Base-by-base conservation (phyloP, 2,329 filamentous ascomycete genomes). In the Erysiphe pulchra region DNA sequence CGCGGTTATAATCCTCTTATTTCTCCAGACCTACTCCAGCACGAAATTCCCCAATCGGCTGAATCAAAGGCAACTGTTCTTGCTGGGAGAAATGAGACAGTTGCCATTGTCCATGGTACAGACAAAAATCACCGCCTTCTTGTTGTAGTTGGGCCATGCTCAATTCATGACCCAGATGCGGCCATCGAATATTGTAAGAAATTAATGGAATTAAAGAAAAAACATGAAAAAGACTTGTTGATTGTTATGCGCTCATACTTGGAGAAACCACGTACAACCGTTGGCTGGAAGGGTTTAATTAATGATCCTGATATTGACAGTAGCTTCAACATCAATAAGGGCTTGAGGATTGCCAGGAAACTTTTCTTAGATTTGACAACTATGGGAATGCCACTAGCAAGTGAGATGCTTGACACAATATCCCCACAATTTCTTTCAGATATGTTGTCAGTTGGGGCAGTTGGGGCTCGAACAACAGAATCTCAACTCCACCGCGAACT, bases 271-370 rank as follows among this genome's bases (percentile, higher is more conserved):
- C 77, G 90, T 52, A 98, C 90, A 28, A 98, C 90, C 0, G 84
- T 98, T 28, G 90, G 90, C 54, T 98, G 90, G 90, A 98, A 98
- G 68, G 90, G 90, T 44, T 68, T 98, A 55, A 92, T 98, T 67
- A 95, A 98, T 61, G 90, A 98, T 63, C 90, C 90, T 1, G 87
- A 95, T 58, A 92, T 98, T 59, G 86, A 95, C 63, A 87, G 93
- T 62, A 90, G 80, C 63, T 95, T 93, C 79, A 77, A 94, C 65
- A 95, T 98, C 67, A 95, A 95, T 71, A 95, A 95, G 70, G 90
- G 90, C 17, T 65, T 98, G 57, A 76, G 82, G 44, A 68, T 85
- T 46, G 82, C 84, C 47, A 73, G 90, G 54, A 78, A 95, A 63
- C 71, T 98, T 59, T 95, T 94, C 63, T 78, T 92, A 50, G 85